Evolutionary conservation across 345 rosid species (phyloP), one percentile per base, ranked within the genome.

Genomic region (Syzygium aqueum): DNA sequence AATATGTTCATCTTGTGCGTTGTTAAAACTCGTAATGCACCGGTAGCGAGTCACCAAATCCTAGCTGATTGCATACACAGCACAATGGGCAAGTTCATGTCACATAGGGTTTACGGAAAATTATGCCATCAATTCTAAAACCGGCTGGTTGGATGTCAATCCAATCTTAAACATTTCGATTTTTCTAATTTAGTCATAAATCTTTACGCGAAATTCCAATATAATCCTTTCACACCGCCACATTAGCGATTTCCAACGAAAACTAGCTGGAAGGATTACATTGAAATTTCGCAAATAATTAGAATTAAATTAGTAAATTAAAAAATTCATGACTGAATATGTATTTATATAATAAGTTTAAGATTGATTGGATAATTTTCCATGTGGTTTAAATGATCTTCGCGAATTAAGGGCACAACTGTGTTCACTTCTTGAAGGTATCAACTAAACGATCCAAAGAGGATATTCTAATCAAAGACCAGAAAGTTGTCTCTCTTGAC

Each of bases 241-340:
- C 0, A 0, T 8, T 9, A 17, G 2, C 11, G 1, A 67, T 37
- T 37, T 8, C 1, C 21, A 2, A 11, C 1, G 1, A 4, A 73
- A 33, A 37, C 19, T 37, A 12, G 5, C 0, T 1, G 3, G 1
- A 21, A 37, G 2, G 23, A 22, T 40, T 73, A 6, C 1, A 19
- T 37, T 73, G 14, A 37, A 0, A 0, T 19, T 19, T 33, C 0
- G 11, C 2, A 19, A 37, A 37, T 13, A 73, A 19, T 33, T 73
- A 37, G 10, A 5, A 73, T 0, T 2, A 73, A 37, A 73, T 73
- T 22, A 2, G 2, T 0, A 6, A 73, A 73, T 37, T 37, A 3
- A 33, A 73, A 57, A 27, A 0, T 4, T 27, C 2, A 59, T 1
- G 4, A 27, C 27, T 59, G 27, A 27, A 27, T 25, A 5, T 0